These are phyloP conservation scores for Hsuehochloa calcarea DNA, from an alignment of 176 grass and related monocot species.

Conservation along the genomic window DNA sequence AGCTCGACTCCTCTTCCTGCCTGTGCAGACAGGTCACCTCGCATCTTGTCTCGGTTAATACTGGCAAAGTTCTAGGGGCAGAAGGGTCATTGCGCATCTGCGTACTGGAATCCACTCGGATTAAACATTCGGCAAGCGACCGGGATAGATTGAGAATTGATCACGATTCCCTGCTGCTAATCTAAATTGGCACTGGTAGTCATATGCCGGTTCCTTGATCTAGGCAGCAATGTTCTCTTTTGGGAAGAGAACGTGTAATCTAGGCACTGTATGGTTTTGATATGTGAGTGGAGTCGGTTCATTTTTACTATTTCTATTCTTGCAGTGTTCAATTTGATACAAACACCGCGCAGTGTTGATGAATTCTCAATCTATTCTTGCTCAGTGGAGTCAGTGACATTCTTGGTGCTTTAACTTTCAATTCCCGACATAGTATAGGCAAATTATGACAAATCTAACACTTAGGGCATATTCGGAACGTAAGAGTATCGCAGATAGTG, in stretches of 20 bases:
- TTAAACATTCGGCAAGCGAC: neutral
- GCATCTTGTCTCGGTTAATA: neutral
- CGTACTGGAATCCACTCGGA: neutral
- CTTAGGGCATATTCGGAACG: neutral
- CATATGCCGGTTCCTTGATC: neutral
- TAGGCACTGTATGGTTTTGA: neutral
- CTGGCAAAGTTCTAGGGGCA: neutral
- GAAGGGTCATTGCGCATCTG: neutral
- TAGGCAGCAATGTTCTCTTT: neutral
- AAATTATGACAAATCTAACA: neutral
- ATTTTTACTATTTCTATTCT: neutral
- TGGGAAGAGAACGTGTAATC: neutral
- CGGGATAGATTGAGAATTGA: neutral
- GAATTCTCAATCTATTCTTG: neutral
- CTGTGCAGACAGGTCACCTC: neutral
- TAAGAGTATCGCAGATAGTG: neutral
- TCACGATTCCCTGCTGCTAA: constrained; percentile 11
- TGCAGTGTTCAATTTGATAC: neutral
- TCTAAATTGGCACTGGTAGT: too few species aligned
- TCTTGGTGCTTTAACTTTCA: neutral
- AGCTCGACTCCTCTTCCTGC: neutral
- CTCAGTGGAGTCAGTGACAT: neutral
- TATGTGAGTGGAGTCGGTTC: neutral
- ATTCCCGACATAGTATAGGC: neutral
- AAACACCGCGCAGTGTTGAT: neutral